These are phyloP conservation scores for Butyriboletus loyo DNA, from an alignment of 768 basidiomycete species.

Conservation along the genomic window DNA sequence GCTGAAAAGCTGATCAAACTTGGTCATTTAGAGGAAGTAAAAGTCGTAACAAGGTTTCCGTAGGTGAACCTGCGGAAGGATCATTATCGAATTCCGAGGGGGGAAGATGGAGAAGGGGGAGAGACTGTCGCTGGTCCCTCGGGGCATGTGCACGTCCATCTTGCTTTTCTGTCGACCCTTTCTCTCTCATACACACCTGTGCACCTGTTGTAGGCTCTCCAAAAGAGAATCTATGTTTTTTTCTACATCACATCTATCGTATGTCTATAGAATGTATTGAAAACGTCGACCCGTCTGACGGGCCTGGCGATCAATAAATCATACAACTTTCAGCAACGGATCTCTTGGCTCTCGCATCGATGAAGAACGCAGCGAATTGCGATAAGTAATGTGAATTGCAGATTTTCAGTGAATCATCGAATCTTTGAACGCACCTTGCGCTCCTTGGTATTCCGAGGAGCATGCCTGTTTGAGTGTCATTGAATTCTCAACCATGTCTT, in stretches of 20 bases:
- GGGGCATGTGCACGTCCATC: no score
- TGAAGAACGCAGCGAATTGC: conserved; percentile 80
- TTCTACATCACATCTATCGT: no score
- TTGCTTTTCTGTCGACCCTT: no score
- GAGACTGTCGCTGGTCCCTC: no score
- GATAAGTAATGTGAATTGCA: conserved; percentile 80
- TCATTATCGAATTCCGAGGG: conserved; percentile 50
- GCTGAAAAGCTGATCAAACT: conserved; percentile 69
- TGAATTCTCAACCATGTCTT: conserved; percentile 45
- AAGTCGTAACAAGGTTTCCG: conserved; percentile 81
- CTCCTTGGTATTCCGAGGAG: conserved; percentile 72
- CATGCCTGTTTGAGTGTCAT: conserved; percentile 78
- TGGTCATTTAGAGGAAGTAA: conserved; percentile 85
- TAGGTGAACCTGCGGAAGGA: conserved; percentile 83
- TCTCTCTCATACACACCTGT: no score
- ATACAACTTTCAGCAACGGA: conserved; percentile 56
- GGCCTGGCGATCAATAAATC: background rate
- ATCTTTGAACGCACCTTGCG: conserved; percentile 82
- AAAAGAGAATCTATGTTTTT: no score
- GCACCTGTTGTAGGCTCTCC: no score
- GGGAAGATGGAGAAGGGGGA: conserved; percentile 1
- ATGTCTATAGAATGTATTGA: conserved; percentile 12
- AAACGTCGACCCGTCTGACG: background rate
- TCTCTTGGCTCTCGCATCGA: conserved; percentile 78
- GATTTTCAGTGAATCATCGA: conserved; percentile 61